Base-by-base conservation (phyloP, 495 filamentous ascomycete species). In the Schizothecium vesticola region DNA sequence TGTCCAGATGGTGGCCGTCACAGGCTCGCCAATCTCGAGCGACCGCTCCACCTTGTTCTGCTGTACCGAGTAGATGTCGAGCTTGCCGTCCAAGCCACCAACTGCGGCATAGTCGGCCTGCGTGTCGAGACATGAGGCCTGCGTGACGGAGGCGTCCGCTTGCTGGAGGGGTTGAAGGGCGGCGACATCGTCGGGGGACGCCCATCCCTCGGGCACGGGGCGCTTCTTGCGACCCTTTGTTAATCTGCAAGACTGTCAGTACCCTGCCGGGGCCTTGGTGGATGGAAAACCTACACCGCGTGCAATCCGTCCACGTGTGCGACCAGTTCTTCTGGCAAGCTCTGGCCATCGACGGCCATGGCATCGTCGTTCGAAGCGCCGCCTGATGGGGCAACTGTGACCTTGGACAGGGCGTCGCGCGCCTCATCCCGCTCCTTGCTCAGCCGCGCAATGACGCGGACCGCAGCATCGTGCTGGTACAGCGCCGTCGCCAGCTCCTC, bases 391-490 rank as follows among this genome's bases (percentile, higher is more conserved):
- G 86, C 86, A 61, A 96, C 86, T 1, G 89, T 90, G 13, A 98
- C 86, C 74, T 91, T 91, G 12, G 92, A 92, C 33, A 98, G 84
- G n/a, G 96, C 92, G 79, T 96, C 91, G 71, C 94, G 83, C 28
- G 95, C 93, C 76, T 98, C 94, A 73, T 98, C 94, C 64, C 96
- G 82, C 81, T 99, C 95, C 73, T 85, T 88, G 21, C 92, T 90
- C 75, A 99, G 75, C 31, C 96, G 86, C 56, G 92, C 93, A 79
- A 98, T 96, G 62, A 99, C 95, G 66, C 96, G 85, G 8, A 94
- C 88, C 51, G 95, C 95, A 10, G 94, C 96, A 85, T 99, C 95
- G 73, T 97, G 89, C 78, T 97, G 93, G 78, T 99, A 99, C 43
- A 99, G 85, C 16, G 95, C 92, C 2, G 93, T 92, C 59, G 91